Conservation (phyloP, 208 protist species). For the Wallacemonas sp. region DNA sequence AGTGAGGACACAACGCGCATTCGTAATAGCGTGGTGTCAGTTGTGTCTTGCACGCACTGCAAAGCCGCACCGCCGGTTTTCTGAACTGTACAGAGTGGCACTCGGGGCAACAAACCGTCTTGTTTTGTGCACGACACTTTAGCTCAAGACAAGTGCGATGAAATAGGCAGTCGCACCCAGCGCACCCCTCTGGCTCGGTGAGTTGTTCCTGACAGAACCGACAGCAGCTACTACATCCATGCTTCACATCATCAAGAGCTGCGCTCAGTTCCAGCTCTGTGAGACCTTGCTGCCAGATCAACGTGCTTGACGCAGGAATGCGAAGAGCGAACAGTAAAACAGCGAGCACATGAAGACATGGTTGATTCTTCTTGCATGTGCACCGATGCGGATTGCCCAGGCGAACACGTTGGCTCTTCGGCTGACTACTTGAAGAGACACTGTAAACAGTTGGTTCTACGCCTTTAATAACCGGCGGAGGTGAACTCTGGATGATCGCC, state of each 20-base stretch:
- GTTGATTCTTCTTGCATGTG: constrained; percentile 41
- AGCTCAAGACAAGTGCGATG: constrained; percentile 25
- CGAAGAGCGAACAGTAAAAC: constrained; percentile 49
- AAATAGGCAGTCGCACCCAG: constrained; percentile 16
- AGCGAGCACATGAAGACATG: constrained; percentile 70
- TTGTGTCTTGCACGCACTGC: constrained; percentile 21
- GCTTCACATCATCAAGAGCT: constrained; percentile 18
- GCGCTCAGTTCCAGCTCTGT: constrained; percentile 56
- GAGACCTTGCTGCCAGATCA: constrained; percentile 69
- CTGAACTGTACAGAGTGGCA: neutral
- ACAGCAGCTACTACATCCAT: constrained; percentile 12
- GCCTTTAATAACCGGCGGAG: neutral
- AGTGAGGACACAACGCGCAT: neutral
- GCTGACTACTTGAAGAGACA: neutral
- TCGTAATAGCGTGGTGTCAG: constrained; percentile 42
- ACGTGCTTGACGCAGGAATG: constrained; percentile 31
- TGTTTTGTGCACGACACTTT: neutral
- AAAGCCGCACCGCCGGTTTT: neutral
- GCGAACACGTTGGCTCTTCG: neutral
- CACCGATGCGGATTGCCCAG: constrained; percentile 51
- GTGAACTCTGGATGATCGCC: neutral
- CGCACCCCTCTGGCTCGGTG: neutral
- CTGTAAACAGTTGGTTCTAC: constrained; percentile 36
- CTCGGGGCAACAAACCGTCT: neutral
- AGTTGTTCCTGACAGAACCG: constrained; percentile 27